Base-by-base conservation (phyloP, 2,329 filamentous ascomycete species). In the Trichoderma gracile region DNA sequence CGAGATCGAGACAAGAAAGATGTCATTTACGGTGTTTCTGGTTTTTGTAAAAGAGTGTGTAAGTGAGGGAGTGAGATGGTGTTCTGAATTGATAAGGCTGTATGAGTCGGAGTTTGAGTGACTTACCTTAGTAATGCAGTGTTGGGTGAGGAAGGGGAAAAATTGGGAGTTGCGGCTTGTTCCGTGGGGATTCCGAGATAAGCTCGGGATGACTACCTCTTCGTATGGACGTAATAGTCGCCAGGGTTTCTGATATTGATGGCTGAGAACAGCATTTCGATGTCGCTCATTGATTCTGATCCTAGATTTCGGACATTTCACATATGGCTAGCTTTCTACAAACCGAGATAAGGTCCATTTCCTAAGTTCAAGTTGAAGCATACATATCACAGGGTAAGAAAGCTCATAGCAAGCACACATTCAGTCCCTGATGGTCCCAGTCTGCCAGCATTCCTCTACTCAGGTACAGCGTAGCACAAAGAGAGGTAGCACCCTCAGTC, bases 111-210 rank as follows among this genome's bases (percentile, higher is more conserved):
- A 27, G 23, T 21, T 38, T 38, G 33, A 38, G 2, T 9, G 30
- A 9, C 30, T 9, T 25, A n/a, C 33, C 58, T 62, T 62, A 62
- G 58, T 62, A 62, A 62, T 62, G 40, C 47, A 17, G 19, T 19
- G 23, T 43, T 33, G 47, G 47, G 15, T 52, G 57, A 30, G 19
- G 46, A 30, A 30, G 21, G 33, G 30, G 50, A 60, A 60, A 60
- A 60, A 19, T 15, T 43, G 27, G 30, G 42, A 60, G 30, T 27
- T 46, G 3, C 33, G 33, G 33, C 33, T 12, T 33, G 33, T n/a
- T 43, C 55, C 30, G 45, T 17, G 33, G 40, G 19, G 33, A 43
- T 42, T 19, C 49, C 49, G 49, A 54, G 54, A 47, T 57, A 52
- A 43, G 57, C 47, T 59, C 25, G 23, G 56, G 10, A n/a, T 38